Conservation (phyloP, 2,329 filamentous ascomycete species). For the Paraphaeosphaeria minitans region DNA sequence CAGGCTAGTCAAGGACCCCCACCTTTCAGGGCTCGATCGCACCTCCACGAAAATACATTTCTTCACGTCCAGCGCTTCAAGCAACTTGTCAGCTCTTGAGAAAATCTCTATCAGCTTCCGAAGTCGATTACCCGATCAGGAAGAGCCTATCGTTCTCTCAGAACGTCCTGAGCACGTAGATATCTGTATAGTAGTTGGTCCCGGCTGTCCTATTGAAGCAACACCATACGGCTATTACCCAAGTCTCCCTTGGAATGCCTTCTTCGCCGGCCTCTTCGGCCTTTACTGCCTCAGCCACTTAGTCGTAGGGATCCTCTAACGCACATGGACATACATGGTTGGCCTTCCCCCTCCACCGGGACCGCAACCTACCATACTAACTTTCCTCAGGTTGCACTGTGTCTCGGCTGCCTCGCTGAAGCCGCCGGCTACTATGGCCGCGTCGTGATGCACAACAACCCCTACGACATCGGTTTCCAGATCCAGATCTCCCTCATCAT, state of each 20-base stretch:
- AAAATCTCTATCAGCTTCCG: too few species aligned
- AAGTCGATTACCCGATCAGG: too few species aligned
- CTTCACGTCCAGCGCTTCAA: too few species aligned
- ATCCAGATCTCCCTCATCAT: constrained; percentile 64
- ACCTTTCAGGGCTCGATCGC: too few species aligned
- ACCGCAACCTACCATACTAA: neutral
- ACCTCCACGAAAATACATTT: too few species aligned
- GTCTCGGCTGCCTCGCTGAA: constrained; percentile 57
- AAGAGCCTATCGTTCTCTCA: constrained; percentile 11
- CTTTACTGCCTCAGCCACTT: constrained; percentile 56
- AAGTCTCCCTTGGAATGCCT: constrained; percentile 55
- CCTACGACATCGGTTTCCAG: constrained; percentile 56
- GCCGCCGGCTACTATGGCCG: constrained; percentile 62
- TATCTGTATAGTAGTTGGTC: constrained; percentile 12
- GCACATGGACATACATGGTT: constrained; percentile 61
- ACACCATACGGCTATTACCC: constrained; percentile 62
- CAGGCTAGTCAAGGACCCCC: too few species aligned
- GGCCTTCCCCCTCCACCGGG: neutral
- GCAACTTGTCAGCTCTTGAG: too few species aligned
- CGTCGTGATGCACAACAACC: constrained; percentile 59
- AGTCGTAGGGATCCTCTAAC: constrained; percentile 55
- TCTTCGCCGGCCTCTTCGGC: constrained; percentile 59
- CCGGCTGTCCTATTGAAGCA: constrained; percentile 52
- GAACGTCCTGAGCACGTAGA: constrained; percentile 17
- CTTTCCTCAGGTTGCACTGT: constrained; percentile 48